Percentiles rank a stretch among this genome's conserved stretches.
These are phyloP conservation scores for Fusarium sp. DNA, from an alignment of 2,329 filamentous ascomycete genomes.

Conservation along the genomic window DNA sequence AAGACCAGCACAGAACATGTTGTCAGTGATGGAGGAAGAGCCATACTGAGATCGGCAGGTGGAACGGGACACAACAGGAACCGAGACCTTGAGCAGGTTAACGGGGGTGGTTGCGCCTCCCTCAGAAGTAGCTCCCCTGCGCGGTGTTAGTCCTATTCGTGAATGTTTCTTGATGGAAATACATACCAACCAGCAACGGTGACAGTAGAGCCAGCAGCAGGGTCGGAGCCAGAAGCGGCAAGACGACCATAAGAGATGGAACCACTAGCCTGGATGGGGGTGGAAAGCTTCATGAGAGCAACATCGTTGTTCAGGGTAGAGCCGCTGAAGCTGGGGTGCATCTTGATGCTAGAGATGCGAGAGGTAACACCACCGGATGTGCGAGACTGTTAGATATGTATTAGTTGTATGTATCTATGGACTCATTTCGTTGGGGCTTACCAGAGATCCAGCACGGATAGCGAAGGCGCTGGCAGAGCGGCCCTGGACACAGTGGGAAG, in stretches of 20 bases:
- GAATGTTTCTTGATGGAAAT: fast-evolving
- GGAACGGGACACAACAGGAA: constrained; percentile 48
- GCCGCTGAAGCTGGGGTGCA: constrained; percentile 45
- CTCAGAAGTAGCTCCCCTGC: constrained; percentile 43
- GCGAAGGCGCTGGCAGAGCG: constrained; percentile 29
- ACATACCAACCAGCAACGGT: constrained; percentile 50
- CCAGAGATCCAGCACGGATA: constrained; percentile 48
- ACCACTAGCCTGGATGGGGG: constrained; percentile 22
- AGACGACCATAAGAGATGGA: constrained; percentile 46
- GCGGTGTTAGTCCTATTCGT: neutral
- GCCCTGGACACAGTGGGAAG: constrained; percentile 46
- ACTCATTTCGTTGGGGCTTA: constrained; percentile 5
- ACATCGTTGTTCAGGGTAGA: constrained; percentile 44
- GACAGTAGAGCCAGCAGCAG: constrained; percentile 27
- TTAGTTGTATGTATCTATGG: neutral
- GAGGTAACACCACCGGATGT: constrained; percentile 46
- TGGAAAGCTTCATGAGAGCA: constrained; percentile 49
- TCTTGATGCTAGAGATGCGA: constrained; percentile 40
- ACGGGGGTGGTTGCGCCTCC: constrained; percentile 10
- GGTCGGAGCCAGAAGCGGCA: constrained; percentile 45
- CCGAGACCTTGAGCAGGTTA: constrained; percentile 49
- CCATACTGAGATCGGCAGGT: constrained; percentile 46
- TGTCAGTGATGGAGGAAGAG: constrained; percentile 42
- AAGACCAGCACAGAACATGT: constrained; percentile 52
- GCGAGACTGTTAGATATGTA: constrained; percentile 21